phyloP scores from a whole-genome alignment of 345 rosid genomes.

The Turritis glabra region DNA sequence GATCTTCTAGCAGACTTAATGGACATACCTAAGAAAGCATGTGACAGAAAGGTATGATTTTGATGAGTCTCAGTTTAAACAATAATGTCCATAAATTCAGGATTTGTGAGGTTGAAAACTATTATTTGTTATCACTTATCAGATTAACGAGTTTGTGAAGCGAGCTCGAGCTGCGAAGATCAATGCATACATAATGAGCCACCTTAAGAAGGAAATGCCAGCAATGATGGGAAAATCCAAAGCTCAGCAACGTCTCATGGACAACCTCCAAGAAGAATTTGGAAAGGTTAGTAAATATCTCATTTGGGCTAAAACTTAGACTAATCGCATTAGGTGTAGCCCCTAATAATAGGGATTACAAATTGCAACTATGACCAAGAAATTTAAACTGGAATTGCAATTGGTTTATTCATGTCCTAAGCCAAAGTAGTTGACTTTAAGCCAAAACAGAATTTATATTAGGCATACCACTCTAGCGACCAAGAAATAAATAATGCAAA shows the following conservation, averaged over 20 bases:
- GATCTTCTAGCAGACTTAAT: conserved; percentile 74
- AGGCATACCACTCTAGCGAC: neutral
- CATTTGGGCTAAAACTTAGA: neutral
- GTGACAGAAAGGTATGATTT: conserved; percentile 71
- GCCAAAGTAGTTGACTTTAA: neutral
- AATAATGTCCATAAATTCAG: neutral
- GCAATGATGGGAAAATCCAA: conserved; percentile 95
- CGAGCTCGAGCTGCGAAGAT: conserved; percentile 94
- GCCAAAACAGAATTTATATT: neutral
- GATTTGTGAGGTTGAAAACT: neutral
- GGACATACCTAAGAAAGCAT: conserved; percentile 88
- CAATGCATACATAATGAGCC: conserved; percentile 88
- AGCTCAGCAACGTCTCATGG: conserved; percentile 76
- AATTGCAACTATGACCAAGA: no score
- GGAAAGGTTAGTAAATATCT: conserved; percentile 54
- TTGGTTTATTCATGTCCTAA: no score
- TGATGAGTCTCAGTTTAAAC: neutral
- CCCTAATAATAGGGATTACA: neutral
- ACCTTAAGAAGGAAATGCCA: conserved; percentile 96
- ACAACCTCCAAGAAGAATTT: conserved; percentile 77
- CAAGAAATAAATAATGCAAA: neutral
- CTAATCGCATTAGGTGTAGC: neutral
- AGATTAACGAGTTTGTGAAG: conserved; percentile 96
- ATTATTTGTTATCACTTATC: neutral
- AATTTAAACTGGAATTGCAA: neutral